Conservation (phyloP, 192 early-diverging fungal genomes). For the Geosiphon pyriformis region DNA sequence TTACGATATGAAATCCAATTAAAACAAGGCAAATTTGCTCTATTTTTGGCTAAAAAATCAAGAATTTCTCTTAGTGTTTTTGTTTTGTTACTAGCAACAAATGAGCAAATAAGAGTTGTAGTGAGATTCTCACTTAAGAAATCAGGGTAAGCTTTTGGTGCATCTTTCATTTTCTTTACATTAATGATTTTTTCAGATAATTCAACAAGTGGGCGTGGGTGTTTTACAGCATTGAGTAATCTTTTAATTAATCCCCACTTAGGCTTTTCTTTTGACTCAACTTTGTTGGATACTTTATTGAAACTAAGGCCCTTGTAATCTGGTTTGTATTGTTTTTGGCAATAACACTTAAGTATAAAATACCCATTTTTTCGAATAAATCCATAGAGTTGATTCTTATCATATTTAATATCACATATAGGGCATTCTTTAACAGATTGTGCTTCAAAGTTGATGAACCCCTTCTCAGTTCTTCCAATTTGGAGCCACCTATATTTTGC, state of each 20-base stretch:
- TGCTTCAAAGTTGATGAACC: conserved; percentile 9
- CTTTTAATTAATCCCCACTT: too few species aligned
- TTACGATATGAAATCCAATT: background rate
- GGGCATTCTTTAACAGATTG: conserved; percentile 15
- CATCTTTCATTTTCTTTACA: background rate
- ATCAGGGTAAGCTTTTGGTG: conserved; percentile 1
- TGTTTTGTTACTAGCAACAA: background rate
- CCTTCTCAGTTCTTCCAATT: conserved; percentile 11
- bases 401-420: conserved; percentile 14
- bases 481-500: conserved; percentile 14
- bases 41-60: conserved; percentile 11
- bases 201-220: background rate
- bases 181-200: conserved; percentile 2
- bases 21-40: background rate
- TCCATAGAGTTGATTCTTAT: conserved; percentile 8
- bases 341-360: conserved; percentile 11
- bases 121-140: background rate
- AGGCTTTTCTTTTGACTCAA: background rate
- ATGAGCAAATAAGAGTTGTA: conserved; percentile 3
- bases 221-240: too few species aligned
- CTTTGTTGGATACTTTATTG: conserved; percentile 2
- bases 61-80: conserved; percentile 5
- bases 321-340: conserved; percentile 9
- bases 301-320: background rate
- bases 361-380: conserved; percentile 5